Conservation (phyloP, 192 early-diverging fungal species). For the Rhizophagus prolifer region DNA sequence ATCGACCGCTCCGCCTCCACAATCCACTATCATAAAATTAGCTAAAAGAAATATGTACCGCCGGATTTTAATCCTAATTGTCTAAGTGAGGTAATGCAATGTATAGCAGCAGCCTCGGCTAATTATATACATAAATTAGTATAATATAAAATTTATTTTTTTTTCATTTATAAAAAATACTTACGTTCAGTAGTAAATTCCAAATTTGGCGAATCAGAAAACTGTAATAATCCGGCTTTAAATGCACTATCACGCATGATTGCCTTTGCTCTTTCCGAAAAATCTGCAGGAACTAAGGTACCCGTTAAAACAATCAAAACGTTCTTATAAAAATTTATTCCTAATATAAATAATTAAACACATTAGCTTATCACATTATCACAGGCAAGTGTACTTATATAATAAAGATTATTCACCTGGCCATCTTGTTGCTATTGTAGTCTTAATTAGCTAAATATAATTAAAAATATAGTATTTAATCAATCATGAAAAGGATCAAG, state of each 20-base stretch:
- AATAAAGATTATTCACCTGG: slow-evolving; percentile 1
- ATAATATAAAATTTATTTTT: too few relatives aligned
- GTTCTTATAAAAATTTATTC: not conserved
- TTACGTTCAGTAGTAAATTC: slow-evolving; percentile 29
- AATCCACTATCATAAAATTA: slow-evolving; percentile 42
- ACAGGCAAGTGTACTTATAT: not conserved
- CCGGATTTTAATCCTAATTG: not conserved
- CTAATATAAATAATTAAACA: not conserved
- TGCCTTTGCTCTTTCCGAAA: slow-evolving; percentile 40
- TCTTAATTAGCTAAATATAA: slow-evolving; percentile 10
- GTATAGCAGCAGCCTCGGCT: slow-evolving; percentile 12
- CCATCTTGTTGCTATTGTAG: slow-evolving; percentile 20
- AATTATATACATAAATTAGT: not conserved
- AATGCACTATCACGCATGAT: slow-evolving; percentile 51
- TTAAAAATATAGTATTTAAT: not conserved
- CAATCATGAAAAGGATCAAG: not conserved
- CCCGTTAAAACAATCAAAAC: not conserved
- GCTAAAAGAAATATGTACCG: not conserved
- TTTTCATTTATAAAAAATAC: not conserved
- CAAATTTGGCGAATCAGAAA: not conserved
- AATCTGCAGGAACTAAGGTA: not conserved
- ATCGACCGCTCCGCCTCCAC: slow-evolving; percentile 45
- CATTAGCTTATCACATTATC: not conserved
- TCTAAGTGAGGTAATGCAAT: not conserved
- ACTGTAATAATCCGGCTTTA: slow-evolving; percentile 16